Base-by-base conservation (phyloP, 2,329 filamentous ascomycete genomes). In the Pestalotiopsis sp. region DNA sequence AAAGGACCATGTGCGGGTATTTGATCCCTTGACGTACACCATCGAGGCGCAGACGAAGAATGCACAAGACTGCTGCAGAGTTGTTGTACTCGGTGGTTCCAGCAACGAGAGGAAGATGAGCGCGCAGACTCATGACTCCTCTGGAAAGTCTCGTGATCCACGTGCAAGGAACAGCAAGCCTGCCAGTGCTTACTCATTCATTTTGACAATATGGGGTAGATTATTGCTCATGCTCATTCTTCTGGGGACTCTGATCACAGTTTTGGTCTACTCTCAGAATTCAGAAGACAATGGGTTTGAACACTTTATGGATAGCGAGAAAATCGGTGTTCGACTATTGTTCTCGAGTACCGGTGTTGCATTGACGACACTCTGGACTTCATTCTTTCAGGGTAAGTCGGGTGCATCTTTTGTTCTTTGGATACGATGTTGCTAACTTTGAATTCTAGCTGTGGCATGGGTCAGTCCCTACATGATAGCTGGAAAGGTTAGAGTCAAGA, bases 281-380 rank as follows among this genome's bases (percentile, higher is more conserved):
- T 79, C 76, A 0, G 74, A 74, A 0, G 78, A 76, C 1, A 69
- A 71, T 9, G 44, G 44, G 3, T 83, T 83, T 38, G 80, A 82
- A 66, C 70, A 69, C 1, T 83, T 83, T 65, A 82, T 83, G 77
- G 76, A 78, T 65, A 76, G 76, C 40, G 75, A 81, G 65, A 74
- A 74, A 1, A 80, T 81, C 48, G 80, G 80, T 0, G 78, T 81
- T 4, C 73, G 76, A 10, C 79, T 82, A 40, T 70, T 83, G 14
- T 82, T 83, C 68, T 80, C 81, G 1, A 68, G 73, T 6, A 66
- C 81, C 1, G 81, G 81, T 63, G 78, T 83, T 5, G 66, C 76
- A 2, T 76, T 81, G 38, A 78, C 77, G 26, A 71, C 80, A 22
- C 77, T 78, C 62, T 82, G 80, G 81, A 73, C 73, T 3, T 73